A percentile compares a stretch with the other conserved stretches of the same genome.
Evolutionary conservation across 176 grass and related monocot genomes (phyloP).

Genomic region (Oryza punctata): DNA sequence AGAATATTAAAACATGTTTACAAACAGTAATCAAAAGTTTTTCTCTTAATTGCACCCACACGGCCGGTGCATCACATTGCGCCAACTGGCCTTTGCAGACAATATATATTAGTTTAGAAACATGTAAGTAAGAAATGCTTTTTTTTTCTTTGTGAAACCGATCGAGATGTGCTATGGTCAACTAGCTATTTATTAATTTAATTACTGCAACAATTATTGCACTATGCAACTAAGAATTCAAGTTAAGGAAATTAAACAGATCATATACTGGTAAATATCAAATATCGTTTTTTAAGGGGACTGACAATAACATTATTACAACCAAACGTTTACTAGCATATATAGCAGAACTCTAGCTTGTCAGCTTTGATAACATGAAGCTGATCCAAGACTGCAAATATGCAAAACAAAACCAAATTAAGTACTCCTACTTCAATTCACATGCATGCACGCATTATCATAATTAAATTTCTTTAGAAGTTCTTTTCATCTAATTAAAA

Average conservation of each 20-base stretch:
- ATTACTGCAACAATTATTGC: not conserved
- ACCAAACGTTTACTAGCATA: too few species aligned
- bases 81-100: not conserved
- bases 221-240: not conserved
- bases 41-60: not conserved
- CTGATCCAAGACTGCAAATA: not conserved
- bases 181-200: not conserved
- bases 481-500: too few species aligned
- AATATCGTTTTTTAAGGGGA: too few species aligned
- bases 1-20: too few species aligned
- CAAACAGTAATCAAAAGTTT: too few species aligned
- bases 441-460: too few species aligned
- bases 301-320: not conserved
- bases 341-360: not conserved
- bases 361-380: not conserved
- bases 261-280: not conserved
- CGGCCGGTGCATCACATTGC: not conserved
- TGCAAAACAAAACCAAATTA: not conserved
- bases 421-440: too few species aligned
- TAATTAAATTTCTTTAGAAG: too few species aligned
- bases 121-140: not conserved
- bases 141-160: not conserved
- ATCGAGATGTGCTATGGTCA: not conserved
- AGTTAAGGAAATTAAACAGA: not conserved
- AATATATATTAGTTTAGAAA: not conserved